These are phyloP conservation scores for Skeletonema costatum DNA, from an alignment of 108 stramenopile species.

Conservation along the genomic window DNA sequence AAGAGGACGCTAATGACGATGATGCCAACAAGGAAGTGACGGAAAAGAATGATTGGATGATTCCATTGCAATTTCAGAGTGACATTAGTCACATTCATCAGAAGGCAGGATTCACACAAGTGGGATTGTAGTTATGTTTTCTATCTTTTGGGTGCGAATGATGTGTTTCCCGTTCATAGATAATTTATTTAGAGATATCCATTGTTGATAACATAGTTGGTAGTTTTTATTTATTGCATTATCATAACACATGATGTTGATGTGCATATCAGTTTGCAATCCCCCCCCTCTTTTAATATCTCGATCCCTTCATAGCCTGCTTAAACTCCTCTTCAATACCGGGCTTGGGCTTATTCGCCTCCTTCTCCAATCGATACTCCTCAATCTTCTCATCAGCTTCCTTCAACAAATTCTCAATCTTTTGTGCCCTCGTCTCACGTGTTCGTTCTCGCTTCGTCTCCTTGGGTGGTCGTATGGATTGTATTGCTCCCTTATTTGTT, in stretches of 20 bases:
- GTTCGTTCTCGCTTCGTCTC: constrained; percentile 63
- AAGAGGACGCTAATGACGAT: constrained; percentile 18
- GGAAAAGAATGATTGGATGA: constrained; percentile 79
- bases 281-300: constrained; percentile 9
- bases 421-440: constrained; percentile 70
- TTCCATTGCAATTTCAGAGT: constrained; percentile 85
- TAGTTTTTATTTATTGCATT: background rate
- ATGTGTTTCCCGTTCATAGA: background rate
- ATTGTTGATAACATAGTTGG: background rate
- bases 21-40: background rate
- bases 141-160: background rate
- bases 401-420: constrained; percentile 67
- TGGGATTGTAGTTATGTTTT: constrained; percentile 38
- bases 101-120: constrained; percentile 82
- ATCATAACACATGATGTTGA: background rate
- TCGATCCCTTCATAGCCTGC: constrained; percentile 29
- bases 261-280: background rate
- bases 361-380: constrained; percentile 58
- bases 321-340: constrained; percentile 54
- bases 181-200: background rate
- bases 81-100: constrained; percentile 86
- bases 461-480: constrained; percentile 63
- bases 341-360: constrained; percentile 48
- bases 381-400: constrained; percentile 67
- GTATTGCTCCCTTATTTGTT: constrained; percentile 27